Base-by-base conservation (phyloP, 768 basidiomycete species). In the Xanthoconium stramineum region DNA sequence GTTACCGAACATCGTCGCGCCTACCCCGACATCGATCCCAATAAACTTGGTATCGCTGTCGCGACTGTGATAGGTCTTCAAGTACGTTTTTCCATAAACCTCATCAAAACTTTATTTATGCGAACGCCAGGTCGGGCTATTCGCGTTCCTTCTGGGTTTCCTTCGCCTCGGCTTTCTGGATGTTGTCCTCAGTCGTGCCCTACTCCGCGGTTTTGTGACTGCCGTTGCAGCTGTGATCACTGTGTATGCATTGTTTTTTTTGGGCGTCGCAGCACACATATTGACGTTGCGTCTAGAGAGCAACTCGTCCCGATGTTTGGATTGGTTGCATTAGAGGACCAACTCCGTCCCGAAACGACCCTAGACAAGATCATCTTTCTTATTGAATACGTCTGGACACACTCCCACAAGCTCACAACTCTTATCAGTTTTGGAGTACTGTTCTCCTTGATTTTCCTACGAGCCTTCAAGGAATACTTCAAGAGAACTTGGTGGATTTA, bases 251-350 rank as follows among this genome's bases (percentile, higher is more conserved):
- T 28, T 5, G 5, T 36, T 29, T 32, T 36, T 35, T 32, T 20
- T 13, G n/a, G 24, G 24, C 24, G n/a, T n/a, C 36, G 12, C 35
- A 30, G 42, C 53, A 52, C 58, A 24, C 24, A 28, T 19, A 33
- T 12, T 60, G 50, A 51, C 32, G 8, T 39, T 33, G 13, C 14
- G 6, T 35, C 32, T 50, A 91, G 89, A 42, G 88, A 90, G 71
- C 90, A 94, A 67, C 75, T 94, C 17, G 85, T 93, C 29, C 92
- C 94, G 0, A 94, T 98, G 89, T 81, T 97, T 46, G 94, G 94
- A 28, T 79, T 98, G 28, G 74, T 74, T 7, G 71, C 72, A 3
- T 74, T 91, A 12, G 78, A 83, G 58, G 79, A 79, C 52, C 42
- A 67, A 17, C 49, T 81, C 12, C 81, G 86, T 63, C 86, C 86